Conservation (phyloP, 768 basidiomycete genomes). For the Leccinum variicolor region DNA sequence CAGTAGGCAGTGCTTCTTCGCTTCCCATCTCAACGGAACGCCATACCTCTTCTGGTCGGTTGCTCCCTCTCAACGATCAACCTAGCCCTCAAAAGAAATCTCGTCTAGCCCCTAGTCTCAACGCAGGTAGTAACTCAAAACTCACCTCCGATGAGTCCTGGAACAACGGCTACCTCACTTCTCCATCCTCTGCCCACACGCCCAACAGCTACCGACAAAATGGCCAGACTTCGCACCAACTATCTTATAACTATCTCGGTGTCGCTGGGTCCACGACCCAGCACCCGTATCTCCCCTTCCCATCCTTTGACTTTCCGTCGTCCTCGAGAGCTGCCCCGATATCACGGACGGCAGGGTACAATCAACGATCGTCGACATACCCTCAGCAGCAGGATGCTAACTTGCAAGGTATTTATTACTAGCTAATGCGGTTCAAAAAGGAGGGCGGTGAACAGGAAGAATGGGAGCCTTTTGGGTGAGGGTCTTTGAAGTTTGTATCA, state of each 20-base stretch:
- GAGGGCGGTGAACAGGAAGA: constrained; percentile 18
- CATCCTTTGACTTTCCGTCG: constrained; percentile 29
- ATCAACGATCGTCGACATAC: constrained; percentile 25
- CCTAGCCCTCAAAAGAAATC: constrained; percentile 27
- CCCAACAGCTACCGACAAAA: constrained; percentile 28
- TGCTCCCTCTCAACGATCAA: constrained; percentile 24
- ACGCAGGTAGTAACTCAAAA: constrained; percentile 22
- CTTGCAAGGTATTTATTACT: constrained; percentile 30
- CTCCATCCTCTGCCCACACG: constrained; percentile 28
- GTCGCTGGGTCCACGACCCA: too few species aligned
- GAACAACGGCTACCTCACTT: constrained; percentile 29
- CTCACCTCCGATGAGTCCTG: constrained; percentile 26
- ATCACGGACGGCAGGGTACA: constrained; percentile 25
- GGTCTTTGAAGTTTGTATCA: constrained; percentile 32
- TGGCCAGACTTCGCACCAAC: constrained; percentile 26
- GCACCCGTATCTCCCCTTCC: constrained; percentile 20
- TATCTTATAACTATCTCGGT: constrained; percentile 26
- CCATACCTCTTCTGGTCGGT: constrained; percentile 32
- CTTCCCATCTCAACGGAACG: constrained; percentile 34
- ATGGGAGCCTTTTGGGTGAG: constrained; percentile 33
- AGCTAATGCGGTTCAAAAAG: constrained; percentile 25
- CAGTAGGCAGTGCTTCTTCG: constrained; percentile 19
- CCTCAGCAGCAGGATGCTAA: constrained; percentile 30
- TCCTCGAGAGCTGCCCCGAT: constrained; percentile 24
- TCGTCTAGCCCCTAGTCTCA: constrained; percentile 26